Base-by-base conservation (phyloP, 2,329 filamentous ascomycete genomes). In the Thielaviopsis ethacetica region DNA sequence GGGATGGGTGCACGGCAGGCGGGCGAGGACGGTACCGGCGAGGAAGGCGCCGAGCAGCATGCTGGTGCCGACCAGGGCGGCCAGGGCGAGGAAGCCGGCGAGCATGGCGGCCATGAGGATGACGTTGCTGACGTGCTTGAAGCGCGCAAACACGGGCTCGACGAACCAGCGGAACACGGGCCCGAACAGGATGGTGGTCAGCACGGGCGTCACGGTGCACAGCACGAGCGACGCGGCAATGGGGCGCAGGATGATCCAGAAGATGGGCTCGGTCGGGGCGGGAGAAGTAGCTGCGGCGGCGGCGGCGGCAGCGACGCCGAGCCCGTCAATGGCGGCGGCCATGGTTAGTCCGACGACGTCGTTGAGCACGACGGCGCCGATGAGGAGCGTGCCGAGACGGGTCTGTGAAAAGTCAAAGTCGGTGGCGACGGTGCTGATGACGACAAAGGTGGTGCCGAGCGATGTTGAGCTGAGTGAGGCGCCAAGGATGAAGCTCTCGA, bases 331-430 rank as follows among this genome's bases (percentile, higher is more conserved):
- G 17, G 66, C 63, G 53, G 64, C 64, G 30, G 71, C 71, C 63
- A 74, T 71, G 56, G 76, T 70, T 12, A 76, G 68, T 2, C 72
- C 73, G 1, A 71, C 69, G 1, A 75, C 71, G 63, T 76, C 73
- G 63, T 75, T 73, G 41, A 76, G 73, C 22, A 76, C 71, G 10
- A 73, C 73, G 0, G 73, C 73, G 63, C 72, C 73, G 54, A 75
- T 69, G 2, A 75, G 69, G 1, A 76, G 68, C 12, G 71, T 71
- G 19, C 73, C 72, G 1, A 75, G 69, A 27, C 70, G 67, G 1
- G 73, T 75, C 49, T 75, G 71, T 0, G 68, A 66, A 7, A 76
- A 67, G 60, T 73, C 70, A 1, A 75, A 66, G 6, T 64, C 66
- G 38, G 67, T 68, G 15, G 62, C 55, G 0, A 65, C 64, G 58